phyloP scores from a whole-genome alignment of 441 rosid species.

The Adansonia grandidieri region DNA sequence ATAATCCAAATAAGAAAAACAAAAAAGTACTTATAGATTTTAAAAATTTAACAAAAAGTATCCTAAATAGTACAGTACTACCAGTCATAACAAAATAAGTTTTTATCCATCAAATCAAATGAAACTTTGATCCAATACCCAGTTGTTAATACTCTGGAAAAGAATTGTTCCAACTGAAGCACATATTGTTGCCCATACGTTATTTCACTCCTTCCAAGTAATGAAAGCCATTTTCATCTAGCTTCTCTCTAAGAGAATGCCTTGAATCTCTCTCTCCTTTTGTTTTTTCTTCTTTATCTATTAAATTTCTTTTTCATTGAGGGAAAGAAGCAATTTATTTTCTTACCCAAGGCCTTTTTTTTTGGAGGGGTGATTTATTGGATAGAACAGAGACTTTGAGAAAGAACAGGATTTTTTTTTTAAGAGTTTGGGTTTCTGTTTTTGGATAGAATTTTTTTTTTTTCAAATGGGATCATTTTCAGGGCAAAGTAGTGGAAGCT shows the following conservation, averaged over 20 bases:
- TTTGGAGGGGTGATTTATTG: background rate
- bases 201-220: slow-evolving; percentile 7
- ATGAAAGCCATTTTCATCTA: slow-evolving; percentile 54
- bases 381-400: slow-evolving; percentile 26
- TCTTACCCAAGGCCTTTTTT: background rate
- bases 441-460: slow-evolving; percentile 12
- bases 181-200: background rate
- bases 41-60: background rate
- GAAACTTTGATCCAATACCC: too few relatives aligned
- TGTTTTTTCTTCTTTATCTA: slow-evolving; percentile 9
- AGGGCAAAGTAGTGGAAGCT: slow-evolving; percentile 48
- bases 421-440: background rate
- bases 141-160: background rate
- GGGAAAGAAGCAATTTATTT: slow-evolving; percentile 17
- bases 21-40: too few relatives aligned
- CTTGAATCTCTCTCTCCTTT: slow-evolving; percentile 12
- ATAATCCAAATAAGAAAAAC: too few relatives aligned
- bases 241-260: slow-evolving; percentile 28
- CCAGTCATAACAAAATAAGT: background rate
- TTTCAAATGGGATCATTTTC: slow-evolving; percentile 63
- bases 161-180: background rate
- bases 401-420: background rate
- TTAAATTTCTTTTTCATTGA: slow-evolving; percentile 27
- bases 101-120: background rate
- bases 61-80: background rate